phyloP scores from a whole-genome alignment of 306 rosid genomes.

The Arachis hypogaea region DNA sequence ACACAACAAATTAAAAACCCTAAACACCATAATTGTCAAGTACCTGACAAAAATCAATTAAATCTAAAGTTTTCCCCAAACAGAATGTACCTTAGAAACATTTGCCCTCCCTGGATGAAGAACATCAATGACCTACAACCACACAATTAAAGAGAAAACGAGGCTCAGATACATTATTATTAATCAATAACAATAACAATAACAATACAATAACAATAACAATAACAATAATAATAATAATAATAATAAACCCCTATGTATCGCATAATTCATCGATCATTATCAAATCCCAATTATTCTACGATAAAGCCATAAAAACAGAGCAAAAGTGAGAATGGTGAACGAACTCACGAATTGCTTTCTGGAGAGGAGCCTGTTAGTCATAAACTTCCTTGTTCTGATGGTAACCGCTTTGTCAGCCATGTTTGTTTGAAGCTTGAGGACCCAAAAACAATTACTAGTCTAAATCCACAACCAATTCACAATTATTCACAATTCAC shows the following conservation, averaged over 20 bases:
- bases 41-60: background rate
- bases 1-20: background rate
- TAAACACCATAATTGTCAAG: background rate
- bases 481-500: no score
- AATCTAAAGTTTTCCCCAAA: background rate
- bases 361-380: conserved; percentile 80
- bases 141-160: background rate
- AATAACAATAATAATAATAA: no score
- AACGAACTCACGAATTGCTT: conserved; percentile 75
- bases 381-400: conserved; percentile 87
- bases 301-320: no score
- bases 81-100: conserved; percentile 72
- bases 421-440: conserved; percentile 41
- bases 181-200: no score
- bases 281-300: background rate
- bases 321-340: background rate
- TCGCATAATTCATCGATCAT: background rate
- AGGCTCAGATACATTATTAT: no score
- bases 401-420: conserved; percentile 90
- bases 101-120: conserved; percentile 93
- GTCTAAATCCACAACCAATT: no score
- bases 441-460: no score
- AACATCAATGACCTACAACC: conserved; percentile 67
- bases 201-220: no score
- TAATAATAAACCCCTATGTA: background rate